Percentiles rank a stretch among this genome's conserved stretches.
These are phyloP conservation scores for Podospora appendiculata DNA, from an alignment of 495 filamentous ascomycete genomes.

Conservation along the genomic window DNA sequence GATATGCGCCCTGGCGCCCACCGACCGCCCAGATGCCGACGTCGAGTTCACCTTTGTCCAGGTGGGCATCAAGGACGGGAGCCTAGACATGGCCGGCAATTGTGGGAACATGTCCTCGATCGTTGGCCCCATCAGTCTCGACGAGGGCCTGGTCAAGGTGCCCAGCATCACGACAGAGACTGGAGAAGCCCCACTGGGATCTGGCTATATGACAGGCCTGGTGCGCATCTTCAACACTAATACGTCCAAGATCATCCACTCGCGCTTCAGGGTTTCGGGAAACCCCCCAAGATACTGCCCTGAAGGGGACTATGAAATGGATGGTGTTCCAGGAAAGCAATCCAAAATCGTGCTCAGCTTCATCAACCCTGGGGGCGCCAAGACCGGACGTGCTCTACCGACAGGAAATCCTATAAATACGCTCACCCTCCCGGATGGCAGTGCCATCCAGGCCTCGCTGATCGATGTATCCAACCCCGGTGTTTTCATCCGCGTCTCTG, in stretches of 20 bases:
- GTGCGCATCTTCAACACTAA: slow-evolving; percentile 43
- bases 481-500: slow-evolving; percentile 50
- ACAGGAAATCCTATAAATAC: slow-evolving; percentile 51
- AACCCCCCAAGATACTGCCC: slow-evolving; percentile 35
- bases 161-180: neutral
- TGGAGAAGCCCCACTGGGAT: neutral
- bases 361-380: slow-evolving; percentile 57
- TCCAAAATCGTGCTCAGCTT: slow-evolving; percentile 56
- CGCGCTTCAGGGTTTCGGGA: slow-evolving; percentile 36
- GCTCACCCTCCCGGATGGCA: slow-evolving; percentile 46
- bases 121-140: slow-evolving; percentile 58
- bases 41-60: slow-evolving; percentile 69
- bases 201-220: slow-evolving; percentile 11
- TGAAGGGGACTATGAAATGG: slow-evolving; percentile 52
- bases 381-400: slow-evolving; percentile 57
- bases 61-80: slow-evolving; percentile 50
- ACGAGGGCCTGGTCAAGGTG: slow-evolving; percentile 38
- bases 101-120: slow-evolving; percentile 68
- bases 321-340: slow-evolving; percentile 56
- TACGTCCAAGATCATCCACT: slow-evolving; percentile 40
- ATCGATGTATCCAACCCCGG: slow-evolving; percentile 61
- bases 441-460: slow-evolving; percentile 37
- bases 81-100: slow-evolving; percentile 60
- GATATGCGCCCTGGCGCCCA: slow-evolving; percentile 53
- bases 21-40: slow-evolving; percentile 44